These are phyloP conservation scores for Tephrocybe rancida DNA, from an alignment of 768 basidiomycete species.

Conservation along the genomic window DNA sequence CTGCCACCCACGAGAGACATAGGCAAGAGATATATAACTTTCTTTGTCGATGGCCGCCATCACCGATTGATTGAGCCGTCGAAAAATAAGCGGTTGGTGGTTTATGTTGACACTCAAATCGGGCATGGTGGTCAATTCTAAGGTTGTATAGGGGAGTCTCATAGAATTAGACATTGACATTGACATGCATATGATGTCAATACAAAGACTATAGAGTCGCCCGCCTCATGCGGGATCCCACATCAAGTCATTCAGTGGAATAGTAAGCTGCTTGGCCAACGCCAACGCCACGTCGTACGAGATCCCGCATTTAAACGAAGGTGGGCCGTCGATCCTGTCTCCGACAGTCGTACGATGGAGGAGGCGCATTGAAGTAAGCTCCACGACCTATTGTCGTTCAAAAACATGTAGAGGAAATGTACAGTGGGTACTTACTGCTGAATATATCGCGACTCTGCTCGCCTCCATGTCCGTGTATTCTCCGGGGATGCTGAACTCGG, in stretches of 20 bases:
- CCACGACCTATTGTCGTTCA: conserved; percentile 51
- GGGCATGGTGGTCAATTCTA: no score
- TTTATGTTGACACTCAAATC: no score
- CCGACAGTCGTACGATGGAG: conserved; percentile 62
- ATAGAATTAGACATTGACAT: no score
- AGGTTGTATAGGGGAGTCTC: no score
- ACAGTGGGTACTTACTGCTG: conserved; percentile 46
- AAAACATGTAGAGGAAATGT: not conserved
- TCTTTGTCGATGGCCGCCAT: no score
- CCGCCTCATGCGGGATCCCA: conserved; percentile 59
- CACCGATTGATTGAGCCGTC: no score
- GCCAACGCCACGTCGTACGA: conserved; percentile 55
- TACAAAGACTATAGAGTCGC: no score
- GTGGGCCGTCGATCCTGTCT: conserved; percentile 70
- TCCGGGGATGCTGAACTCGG: conserved; percentile 57
- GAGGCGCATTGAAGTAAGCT: conserved; percentile 65
- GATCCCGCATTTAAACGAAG: conserved; percentile 76
- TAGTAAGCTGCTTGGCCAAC: conserved; percentile 60
- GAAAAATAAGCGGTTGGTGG: no score
- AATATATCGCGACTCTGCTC: conserved; percentile 58
- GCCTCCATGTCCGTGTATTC: conserved; percentile 80
- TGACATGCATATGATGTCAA: no score
- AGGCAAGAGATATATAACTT: no score
- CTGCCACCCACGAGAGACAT: no score
- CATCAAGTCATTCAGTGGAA: conserved; percentile 64